These are phyloP conservation scores for Oryza coarctata DNA, from an alignment of 176 grass and related monocot genomes.

Conservation along the genomic window DNA sequence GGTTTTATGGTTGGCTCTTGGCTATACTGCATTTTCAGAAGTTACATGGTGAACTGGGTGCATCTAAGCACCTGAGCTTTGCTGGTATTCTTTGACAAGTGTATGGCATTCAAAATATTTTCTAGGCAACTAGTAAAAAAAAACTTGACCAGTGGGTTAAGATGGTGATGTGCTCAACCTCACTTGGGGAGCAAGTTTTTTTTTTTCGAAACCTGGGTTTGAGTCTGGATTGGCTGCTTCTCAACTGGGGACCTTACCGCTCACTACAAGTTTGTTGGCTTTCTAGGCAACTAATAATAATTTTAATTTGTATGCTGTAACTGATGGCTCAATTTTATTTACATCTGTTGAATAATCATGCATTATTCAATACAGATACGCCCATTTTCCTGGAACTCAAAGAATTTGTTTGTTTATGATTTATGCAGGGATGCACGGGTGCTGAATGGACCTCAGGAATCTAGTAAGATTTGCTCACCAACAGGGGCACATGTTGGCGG, in stretches of 20 bases:
- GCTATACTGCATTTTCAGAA: neutral
- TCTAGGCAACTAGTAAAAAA: slow-evolving; percentile 15
- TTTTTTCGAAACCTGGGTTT: too few relatives aligned
- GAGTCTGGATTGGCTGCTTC: too few relatives aligned
- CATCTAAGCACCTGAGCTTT: neutral
- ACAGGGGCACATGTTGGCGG: slow-evolving; percentile 36
- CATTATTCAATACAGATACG: neutral
- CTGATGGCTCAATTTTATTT: neutral
- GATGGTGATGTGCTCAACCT: too few relatives aligned
- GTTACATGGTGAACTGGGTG: neutral
- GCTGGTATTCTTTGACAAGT: neutral
- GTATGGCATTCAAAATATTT: slow-evolving; percentile 3
- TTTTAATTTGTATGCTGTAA: neutral
- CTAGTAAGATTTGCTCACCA: slow-evolving; percentile 33
- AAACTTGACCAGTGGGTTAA: too few relatives aligned
- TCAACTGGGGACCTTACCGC: too few relatives aligned
- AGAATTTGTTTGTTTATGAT: slow-evolving; percentile 7
- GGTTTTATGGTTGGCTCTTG: slow-evolving; percentile 2
- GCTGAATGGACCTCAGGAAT: slow-evolving; percentile 53
- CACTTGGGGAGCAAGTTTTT: too few relatives aligned
- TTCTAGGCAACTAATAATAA: slow-evolving; percentile 15
- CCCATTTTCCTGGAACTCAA: neutral
- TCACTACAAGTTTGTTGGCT: too few relatives aligned
- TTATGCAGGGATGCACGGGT: slow-evolving; percentile 46
- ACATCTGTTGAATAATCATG: neutral